Percentiles rank a stretch among this genome's conserved stretches.
These are phyloP conservation scores for Ceriops decandra DNA, from an alignment of 345 rosid genomes.

Conservation along the genomic window DNA sequence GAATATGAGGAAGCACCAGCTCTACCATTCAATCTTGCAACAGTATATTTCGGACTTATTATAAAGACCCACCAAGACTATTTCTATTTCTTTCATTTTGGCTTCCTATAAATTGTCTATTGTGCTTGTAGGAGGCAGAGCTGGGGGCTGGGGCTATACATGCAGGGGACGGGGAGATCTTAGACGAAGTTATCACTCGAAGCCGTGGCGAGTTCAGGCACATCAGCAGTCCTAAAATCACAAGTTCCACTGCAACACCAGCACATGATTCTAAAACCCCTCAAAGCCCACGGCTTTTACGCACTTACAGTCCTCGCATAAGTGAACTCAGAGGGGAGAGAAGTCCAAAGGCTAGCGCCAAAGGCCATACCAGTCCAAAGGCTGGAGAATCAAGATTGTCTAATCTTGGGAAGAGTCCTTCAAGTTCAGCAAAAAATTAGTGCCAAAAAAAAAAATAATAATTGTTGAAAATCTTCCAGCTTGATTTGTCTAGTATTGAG, in stretches of 20 bases:
- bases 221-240: conserved; percentile 27
- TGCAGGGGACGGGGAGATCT: conserved; percentile 28
- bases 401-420: conserved; percentile 66
- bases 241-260: conserved; percentile 52
- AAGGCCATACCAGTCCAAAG: conserved; percentile 46
- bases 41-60: conserved; percentile 14
- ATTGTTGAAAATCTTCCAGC: not conserved
- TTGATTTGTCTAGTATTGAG: not conserved
- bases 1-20: conserved; percentile 35
- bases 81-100: not conserved
- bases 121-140: conserved; percentile 21
- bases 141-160: conserved; percentile 17
- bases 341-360: conserved; percentile 52
- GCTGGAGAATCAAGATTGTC: conserved; percentile 39
- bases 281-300: conserved; percentile 43
- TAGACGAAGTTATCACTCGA: conserved; percentile 29
- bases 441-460: not conserved
- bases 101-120: not conserved
- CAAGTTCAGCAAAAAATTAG: not conserved
- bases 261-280: conserved; percentile 36
- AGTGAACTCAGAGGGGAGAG: conserved; percentile 56
- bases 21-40: conserved; percentile 25
- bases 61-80: not conserved
- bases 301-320: conserved; percentile 54
- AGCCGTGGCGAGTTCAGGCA: conserved; percentile 36